These are phyloP conservation scores for Neurospora pannonica DNA, from an alignment of 495 filamentous ascomycete species.

Conservation along the genomic window DNA sequence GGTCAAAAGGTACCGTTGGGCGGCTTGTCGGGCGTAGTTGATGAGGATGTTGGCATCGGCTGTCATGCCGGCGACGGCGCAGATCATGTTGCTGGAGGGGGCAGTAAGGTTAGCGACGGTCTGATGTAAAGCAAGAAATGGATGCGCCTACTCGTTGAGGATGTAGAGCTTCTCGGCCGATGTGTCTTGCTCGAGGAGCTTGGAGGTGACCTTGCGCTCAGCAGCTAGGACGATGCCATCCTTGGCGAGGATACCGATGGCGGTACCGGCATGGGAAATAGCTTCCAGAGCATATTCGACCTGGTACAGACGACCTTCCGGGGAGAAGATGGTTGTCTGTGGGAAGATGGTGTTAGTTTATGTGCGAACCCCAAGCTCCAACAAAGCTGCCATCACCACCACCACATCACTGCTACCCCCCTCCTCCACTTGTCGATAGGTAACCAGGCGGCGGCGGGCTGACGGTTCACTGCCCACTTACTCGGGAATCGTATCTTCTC, in stretches of 20 bases:
- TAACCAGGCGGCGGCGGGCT: neutral
- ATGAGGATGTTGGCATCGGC: slow-evolving; percentile 99
- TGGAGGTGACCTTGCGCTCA: slow-evolving; percentile 99
- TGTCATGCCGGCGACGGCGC: slow-evolving; percentile 97
- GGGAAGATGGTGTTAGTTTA: slow-evolving; percentile 31
- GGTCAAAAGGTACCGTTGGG: slow-evolving; percentile 92
- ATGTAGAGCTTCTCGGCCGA: slow-evolving; percentile 99
- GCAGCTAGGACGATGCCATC: slow-evolving; percentile 98
- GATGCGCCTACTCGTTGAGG: slow-evolving; percentile 74
- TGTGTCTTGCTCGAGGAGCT: slow-evolving; percentile 97
- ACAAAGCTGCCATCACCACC: neutral
- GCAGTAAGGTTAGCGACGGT: neutral
- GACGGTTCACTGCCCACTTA: slow-evolving; percentile 36
- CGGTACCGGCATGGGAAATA: slow-evolving; percentile 96
- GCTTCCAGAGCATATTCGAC: slow-evolving; percentile 99
- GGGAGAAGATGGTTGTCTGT: slow-evolving; percentile 99
- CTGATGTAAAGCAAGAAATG: neutral
- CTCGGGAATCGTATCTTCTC: slow-evolving; percentile 95
- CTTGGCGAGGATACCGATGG: slow-evolving; percentile 89
- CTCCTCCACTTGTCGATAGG: neutral
- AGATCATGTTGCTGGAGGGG: slow-evolving; percentile 88
- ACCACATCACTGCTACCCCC: neutral
- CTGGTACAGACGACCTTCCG: slow-evolving; percentile 95
- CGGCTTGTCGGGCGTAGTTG: slow-evolving; percentile 95
- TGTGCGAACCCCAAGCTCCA: slow-evolving; percentile 4